Percentiles rank a stretch among this genome's conserved stretches.
Conservation (phyloP, 78 protist genomes). For the slime mould (Dictyostelium discoideum) region DNA sequence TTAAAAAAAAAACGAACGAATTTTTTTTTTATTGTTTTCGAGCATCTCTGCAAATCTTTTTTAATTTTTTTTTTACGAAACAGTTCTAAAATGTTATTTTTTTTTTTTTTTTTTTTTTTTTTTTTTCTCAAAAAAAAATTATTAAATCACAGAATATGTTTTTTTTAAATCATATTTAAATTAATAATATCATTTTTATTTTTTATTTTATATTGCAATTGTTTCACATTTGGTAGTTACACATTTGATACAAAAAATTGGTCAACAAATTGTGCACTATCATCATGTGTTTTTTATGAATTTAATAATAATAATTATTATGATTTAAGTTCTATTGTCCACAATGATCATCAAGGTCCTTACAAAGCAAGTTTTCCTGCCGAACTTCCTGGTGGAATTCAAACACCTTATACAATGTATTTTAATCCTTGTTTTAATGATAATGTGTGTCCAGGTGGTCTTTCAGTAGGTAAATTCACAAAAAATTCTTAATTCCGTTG, state of each 20-base stretch:
- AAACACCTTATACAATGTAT: too few species aligned
- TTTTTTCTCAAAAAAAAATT: too few species aligned
- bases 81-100: too few species aligned
- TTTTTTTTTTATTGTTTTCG: too few species aligned
- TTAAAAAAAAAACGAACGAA: too few species aligned
- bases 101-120: too few species aligned
- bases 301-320: neutral
- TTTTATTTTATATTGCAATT: neutral
- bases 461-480: neutral
- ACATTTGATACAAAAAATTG: neutral
- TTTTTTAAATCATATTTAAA: too few species aligned
- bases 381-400: neutral
- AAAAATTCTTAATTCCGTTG: neutral
- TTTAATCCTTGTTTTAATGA: neutral
- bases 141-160: too few species aligned
- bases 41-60: too few species aligned
- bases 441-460: neutral
- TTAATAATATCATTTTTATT: neutral
- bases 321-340: neutral
- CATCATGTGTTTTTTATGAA: neutral
- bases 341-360: neutral
- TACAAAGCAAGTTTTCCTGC: neutral
- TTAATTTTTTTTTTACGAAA: too few species aligned
- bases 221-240: neutral
- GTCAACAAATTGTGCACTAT: neutral